phyloP scores from a whole-genome alignment of 2,329 filamentous ascomycete species.

The Colletotrichum echinochloae region DNA sequence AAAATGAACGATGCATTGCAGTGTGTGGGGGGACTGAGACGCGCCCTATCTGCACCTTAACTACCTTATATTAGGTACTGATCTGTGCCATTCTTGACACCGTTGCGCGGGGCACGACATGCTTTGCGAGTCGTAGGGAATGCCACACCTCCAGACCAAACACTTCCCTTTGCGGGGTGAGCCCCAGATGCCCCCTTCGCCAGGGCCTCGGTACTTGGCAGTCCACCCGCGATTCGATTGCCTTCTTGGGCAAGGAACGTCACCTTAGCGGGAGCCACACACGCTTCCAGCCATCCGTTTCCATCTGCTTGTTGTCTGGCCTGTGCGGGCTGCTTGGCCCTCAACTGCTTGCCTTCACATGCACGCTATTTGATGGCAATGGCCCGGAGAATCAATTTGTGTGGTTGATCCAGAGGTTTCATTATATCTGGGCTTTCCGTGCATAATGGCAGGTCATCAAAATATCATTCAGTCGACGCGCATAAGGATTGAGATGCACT shows the following conservation, averaged over 20 bases:
- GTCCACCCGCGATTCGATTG: conserved; percentile 19
- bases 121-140: neutral
- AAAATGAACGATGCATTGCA: neutral
- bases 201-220: conserved; percentile 22
- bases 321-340: too few relatives aligned
- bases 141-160: neutral
- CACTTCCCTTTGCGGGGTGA: conserved; percentile 22
- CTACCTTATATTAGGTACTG: conserved; percentile 13
- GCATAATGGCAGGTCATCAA: neutral
- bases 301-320: neutral
- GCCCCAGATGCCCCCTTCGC: neutral
- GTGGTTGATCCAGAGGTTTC: neutral
- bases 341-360: too few relatives aligned
- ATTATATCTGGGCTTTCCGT: neutral
- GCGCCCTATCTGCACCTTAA: conserved; percentile 19
- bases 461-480: neutral
- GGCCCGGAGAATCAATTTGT: neutral
- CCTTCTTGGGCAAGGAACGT: conserved; percentile 15
- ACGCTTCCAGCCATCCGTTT: neutral
- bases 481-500: neutral
- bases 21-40: neutral
- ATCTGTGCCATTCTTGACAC: neutral
- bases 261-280: neutral
- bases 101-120: neutral
- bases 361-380: neutral